Evolutionary conservation across 106 monocot genomes (phyloP).

Genomic region (Dactylorhiza incarnata): DNA sequence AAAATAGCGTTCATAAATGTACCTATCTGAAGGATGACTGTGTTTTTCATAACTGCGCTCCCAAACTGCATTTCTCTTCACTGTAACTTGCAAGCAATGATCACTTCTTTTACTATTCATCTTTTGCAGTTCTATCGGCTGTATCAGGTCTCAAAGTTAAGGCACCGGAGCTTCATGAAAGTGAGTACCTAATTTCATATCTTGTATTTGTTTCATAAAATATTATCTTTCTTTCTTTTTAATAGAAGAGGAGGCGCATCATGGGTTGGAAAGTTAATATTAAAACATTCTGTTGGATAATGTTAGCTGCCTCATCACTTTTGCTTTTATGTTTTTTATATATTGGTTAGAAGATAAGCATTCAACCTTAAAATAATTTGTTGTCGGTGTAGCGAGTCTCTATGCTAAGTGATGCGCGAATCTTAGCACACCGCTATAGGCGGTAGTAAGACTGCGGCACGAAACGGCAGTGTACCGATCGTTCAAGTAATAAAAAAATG

Average conservation of each 20-base stretch:
- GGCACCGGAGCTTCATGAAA: constrained; percentile 53
- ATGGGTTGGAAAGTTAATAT: background rate
- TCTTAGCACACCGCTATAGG: too few relatives aligned
- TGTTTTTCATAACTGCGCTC: too few relatives aligned
- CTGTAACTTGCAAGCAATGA: background rate
- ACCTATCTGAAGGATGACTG: too few relatives aligned
- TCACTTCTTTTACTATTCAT: background rate
- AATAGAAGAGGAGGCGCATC: background rate
- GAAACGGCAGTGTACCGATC: too few relatives aligned
- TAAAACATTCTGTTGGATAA: background rate
- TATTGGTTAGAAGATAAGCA: too few relatives aligned
- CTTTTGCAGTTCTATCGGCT: constrained; percentile 60
- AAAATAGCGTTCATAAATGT: too few relatives aligned
- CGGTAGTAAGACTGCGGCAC: too few relatives aligned
- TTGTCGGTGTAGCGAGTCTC: too few relatives aligned
- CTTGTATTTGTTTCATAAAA: background rate
- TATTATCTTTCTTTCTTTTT: background rate
- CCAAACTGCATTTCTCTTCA: background rate
- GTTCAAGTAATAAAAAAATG: too few relatives aligned
- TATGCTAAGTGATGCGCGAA: too few relatives aligned
- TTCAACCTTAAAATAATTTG: too few relatives aligned
- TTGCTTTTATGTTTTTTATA: background rate
- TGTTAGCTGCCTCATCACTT: background rate
- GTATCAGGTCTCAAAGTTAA: constrained; percentile 72
- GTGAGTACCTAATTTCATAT: constrained; percentile 27